Base-by-base conservation (phyloP, 495 filamentous ascomycete species). In the Hypoxylon fuscum region DNA sequence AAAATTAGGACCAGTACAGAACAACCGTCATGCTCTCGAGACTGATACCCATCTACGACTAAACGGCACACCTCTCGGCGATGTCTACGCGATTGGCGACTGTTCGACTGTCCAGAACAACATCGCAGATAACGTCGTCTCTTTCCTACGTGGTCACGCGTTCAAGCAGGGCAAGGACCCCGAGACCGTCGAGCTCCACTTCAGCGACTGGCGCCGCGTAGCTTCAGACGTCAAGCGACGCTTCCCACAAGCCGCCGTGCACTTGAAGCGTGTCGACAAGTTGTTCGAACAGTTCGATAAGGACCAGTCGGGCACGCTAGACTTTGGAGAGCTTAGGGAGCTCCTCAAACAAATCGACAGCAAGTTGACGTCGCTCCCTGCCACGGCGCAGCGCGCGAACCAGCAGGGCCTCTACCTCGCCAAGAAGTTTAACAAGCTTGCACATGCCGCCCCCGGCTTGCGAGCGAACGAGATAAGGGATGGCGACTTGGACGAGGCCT, bases 51-150 rank as follows among this genome's bases (percentile, higher is more conserved):
- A 99, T 73, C 87, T 98, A 5, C 92, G 96, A 35, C 78, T 99
- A 0, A 91, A 90, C 65, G 96, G 96, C 31, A 88, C 96, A 0
- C 96, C 95, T 0, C 79, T 98, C 0, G 95, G 96, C 34, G 95
- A 97, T 67, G 91, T 99, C 25, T 99, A 99, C 72, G 92, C 92
- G 43, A 91, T 99, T 49, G 96, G 96, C n/a, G 96, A 99, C 74
- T 97, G 95, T 77, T 79, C 90, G 10, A 98, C 95, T 0, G 96
- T 98, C 0, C 96, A 98, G 68, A 98, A 98, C 79, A 98, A 98
- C 69, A 77, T 96, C 5, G 89, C 91, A 18, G 88, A 90, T 59
- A 88, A 97, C 78, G 86, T 98, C 61, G 80, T 96, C 43, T 84
- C 84, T 12, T 98, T 98, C 77, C 81, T 98, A 6, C 92, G 93